A percentile compares a stretch with the other conserved stretches of the same genome.
Evolutionary conservation across 2,329 filamentous ascomycete genomes (phyloP).

Genomic region (Sphaerostilbella broomeana): DNA sequence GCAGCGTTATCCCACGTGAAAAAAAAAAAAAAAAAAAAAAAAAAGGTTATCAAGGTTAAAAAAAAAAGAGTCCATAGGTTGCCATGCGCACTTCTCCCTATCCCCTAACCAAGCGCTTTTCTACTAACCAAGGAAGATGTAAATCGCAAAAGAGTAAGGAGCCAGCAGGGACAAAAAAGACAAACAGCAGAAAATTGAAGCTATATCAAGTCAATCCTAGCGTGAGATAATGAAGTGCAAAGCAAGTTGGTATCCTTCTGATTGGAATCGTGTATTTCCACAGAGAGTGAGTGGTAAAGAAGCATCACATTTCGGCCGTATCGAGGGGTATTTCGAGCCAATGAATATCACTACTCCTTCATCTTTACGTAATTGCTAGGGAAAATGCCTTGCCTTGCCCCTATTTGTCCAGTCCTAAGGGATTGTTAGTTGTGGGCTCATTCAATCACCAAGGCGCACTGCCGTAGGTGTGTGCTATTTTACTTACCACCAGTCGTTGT

Average conservation of each 20-base stretch:
- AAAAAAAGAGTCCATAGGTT: constrained; percentile 1
- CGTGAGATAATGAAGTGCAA: constrained; percentile 5
- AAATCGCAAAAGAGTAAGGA: neutral
- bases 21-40: neutral
- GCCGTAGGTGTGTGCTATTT: neutral
- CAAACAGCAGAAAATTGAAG: neutral
- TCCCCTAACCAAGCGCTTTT: too few relatives aligned
- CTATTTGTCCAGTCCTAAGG: constrained; percentile 86
- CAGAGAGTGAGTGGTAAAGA: constrained; percentile 2
- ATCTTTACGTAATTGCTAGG: constrained; percentile 74
- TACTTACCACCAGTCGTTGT: constrained; percentile 87
- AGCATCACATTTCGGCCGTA: constrained; percentile 10
- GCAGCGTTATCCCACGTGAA: neutral
- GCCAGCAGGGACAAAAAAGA: neutral
- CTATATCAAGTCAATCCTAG: constrained; percentile 6
- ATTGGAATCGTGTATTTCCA: constrained; percentile 11
- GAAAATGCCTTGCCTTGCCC: constrained; percentile 82
- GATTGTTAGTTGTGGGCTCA: neutral
- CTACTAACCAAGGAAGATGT: neutral
- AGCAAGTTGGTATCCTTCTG: constrained; percentile 15
- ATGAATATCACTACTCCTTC: constrained; percentile 39
- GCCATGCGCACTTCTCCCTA: constrained; percentile 2
- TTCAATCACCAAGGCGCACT: neutral
- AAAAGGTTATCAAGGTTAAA: neutral
- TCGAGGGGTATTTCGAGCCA: constrained; percentile 10